phyloP scores from a whole-genome alignment of 2,329 filamentous ascomycete species.

The Cylindrodendrum hubeiense region DNA sequence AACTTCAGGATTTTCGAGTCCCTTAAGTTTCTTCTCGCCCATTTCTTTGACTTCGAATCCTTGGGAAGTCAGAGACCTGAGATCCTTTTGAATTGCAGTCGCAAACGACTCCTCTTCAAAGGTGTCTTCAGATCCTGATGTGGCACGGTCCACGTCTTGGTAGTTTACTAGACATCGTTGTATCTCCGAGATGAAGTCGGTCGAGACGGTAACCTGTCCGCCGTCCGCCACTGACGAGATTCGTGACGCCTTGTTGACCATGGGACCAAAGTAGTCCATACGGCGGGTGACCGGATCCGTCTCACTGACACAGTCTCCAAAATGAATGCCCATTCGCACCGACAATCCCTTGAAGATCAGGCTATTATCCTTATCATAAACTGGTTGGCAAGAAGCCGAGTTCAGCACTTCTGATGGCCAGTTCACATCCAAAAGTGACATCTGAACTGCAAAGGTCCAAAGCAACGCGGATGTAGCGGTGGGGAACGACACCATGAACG shows the following conservation, averaged over 20 bases:
- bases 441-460: slow-evolving; percentile 97
- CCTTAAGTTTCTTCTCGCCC: slow-evolving; percentile 94
- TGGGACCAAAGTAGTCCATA: slow-evolving; percentile 99
- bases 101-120: slow-evolving; percentile 81
- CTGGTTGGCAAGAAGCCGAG: slow-evolving; percentile 85
- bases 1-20: slow-evolving; percentile 95
- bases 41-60: slow-evolving; percentile 98
- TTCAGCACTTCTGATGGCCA: slow-evolving; percentile 96
- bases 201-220: slow-evolving; percentile 95
- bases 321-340: slow-evolving; percentile 98
- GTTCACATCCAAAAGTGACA: slow-evolving; percentile 84
- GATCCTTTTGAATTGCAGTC: slow-evolving; percentile 86
- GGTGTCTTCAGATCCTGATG: slow-evolving; percentile 73
- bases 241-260: slow-evolving; percentile 97
- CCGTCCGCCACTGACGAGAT: slow-evolving; percentile 96
- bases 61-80: slow-evolving; percentile 87
- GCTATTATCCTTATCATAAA: slow-evolving; percentile 85
- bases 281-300: slow-evolving; percentile 95
- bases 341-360: slow-evolving; percentile 95
- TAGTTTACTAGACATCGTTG: slow-evolving; percentile 91
- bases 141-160: slow-evolving; percentile 83
- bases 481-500: slow-evolving; percentile 99
- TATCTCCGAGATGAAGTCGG: slow-evolving; percentile 97
- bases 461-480: slow-evolving; percentile 94
- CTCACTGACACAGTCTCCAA: slow-evolving; percentile 93